Conservation (phyloP, 2,329 filamentous ascomycete species). For the Sarocladium oryzae region DNA sequence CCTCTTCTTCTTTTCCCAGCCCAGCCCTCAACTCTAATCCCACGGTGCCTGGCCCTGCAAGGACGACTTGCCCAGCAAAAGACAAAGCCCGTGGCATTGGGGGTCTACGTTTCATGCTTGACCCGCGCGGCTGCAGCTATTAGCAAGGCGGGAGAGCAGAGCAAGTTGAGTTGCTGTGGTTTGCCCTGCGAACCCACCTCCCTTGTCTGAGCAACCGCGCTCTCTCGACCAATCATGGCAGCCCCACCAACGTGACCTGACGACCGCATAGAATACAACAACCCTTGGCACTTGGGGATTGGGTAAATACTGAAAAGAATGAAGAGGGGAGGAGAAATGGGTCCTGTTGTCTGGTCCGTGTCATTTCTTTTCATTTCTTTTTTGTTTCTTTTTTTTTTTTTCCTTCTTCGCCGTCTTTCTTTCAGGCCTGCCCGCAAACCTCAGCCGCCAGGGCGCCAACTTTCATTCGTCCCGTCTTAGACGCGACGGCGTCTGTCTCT, state of each 20-base stretch:
- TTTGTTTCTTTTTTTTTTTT: not conserved
- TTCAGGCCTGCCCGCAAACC: too few species aligned
- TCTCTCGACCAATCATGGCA: slow-evolving; percentile 20
- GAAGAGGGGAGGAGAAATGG: not conserved
- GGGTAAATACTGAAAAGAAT: not conserved
- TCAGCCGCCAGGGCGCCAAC: too few species aligned
- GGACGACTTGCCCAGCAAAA: not conserved
- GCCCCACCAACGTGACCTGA: slow-evolving; percentile 14
- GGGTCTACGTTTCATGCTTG: slow-evolving; percentile 2
- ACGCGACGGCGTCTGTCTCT: not conserved
- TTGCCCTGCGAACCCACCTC: too few species aligned
- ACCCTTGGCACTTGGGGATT: slow-evolving; percentile 2
- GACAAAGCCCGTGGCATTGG: too few species aligned
- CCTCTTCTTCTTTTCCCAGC: too few species aligned
- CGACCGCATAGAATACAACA: not conserved
- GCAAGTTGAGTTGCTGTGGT: too few species aligned
- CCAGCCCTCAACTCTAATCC: too few species aligned
- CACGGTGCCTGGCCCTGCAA: too few species aligned
- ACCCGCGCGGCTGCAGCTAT: slow-evolving; percentile 9
- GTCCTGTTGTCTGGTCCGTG: not conserved
- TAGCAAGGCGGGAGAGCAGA: not conserved
- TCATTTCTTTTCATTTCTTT: not conserved
- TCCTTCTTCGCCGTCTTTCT: not conserved
- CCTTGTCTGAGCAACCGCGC: slow-evolving; percentile 12
- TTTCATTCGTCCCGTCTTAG: not conserved